Percentiles rank a stretch among this genome's conserved stretches.
Conservation (phyloP, 2,329 filamentous ascomycete species). For the Raffaelea albimanens region DNA sequence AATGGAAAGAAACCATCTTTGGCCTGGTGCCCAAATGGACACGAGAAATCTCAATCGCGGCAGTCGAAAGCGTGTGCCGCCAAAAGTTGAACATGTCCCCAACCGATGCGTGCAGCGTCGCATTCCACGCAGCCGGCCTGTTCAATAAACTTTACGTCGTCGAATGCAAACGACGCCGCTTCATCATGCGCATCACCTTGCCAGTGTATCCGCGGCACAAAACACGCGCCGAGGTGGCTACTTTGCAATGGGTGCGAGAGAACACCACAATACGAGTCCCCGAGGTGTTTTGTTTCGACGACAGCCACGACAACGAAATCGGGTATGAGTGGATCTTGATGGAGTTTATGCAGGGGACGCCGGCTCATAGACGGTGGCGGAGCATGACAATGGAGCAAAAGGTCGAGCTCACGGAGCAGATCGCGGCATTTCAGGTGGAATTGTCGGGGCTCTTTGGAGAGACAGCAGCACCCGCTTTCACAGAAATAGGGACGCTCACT, state of each 20-base stretch:
- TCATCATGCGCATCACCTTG: constrained; percentile 1
- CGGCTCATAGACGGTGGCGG: not conserved
- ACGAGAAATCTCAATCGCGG: not conserved
- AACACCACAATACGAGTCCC: not conserved
- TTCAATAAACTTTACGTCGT: not conserved
- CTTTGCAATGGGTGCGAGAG: not conserved
- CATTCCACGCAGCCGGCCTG: not conserved
- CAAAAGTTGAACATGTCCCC: not conserved
- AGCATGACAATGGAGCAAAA: not conserved
- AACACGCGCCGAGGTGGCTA: constrained; percentile 1
- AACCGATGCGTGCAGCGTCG: not conserved
- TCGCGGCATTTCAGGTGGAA: not conserved
- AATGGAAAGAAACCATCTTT: not conserved
- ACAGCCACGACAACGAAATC: not conserved
- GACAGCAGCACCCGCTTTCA: not conserved
- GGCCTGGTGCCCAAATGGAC: not conserved
- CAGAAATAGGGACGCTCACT: not conserved
- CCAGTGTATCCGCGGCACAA: not conserved
- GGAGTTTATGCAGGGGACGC: not conserved
- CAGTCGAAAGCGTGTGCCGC: not conserved
- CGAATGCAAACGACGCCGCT: not conserved
- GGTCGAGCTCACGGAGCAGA: not conserved
- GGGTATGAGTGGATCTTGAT: constrained; percentile 1
- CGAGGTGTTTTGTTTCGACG: constrained; percentile 1
- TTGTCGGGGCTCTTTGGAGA: not conserved